Conservation (phyloP, 139 green algal genomes). For the Chlamydomonas urium region DNA sequence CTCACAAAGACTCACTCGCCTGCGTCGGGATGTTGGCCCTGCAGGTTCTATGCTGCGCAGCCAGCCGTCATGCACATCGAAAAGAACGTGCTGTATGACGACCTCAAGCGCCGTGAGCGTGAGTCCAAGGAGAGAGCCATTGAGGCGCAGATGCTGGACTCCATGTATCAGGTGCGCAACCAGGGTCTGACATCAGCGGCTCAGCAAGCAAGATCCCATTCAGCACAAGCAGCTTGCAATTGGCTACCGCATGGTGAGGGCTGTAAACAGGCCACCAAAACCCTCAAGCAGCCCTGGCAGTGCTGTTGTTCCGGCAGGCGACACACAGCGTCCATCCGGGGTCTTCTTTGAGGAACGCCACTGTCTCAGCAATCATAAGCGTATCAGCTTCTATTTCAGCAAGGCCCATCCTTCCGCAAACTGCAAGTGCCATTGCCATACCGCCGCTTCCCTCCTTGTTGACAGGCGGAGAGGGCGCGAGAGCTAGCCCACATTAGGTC, state of each 20-base stretch:
- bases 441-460: too few relatives aligned
- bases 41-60: conserved; percentile 57
- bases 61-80: conserved; percentile 26
- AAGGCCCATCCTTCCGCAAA: too few relatives aligned
- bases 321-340: too few relatives aligned
- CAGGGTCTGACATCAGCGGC: background rate
- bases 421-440: too few relatives aligned
- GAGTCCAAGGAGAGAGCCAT: conserved; percentile 39
- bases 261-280: too few relatives aligned
- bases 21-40: background rate
- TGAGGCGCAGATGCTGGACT: conserved; percentile 50
- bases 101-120: conserved; percentile 40
- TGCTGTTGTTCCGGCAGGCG: too few relatives aligned
- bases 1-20: background rate
- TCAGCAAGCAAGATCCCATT: background rate
- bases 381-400: too few relatives aligned
- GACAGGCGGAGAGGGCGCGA: conserved; percentile 31
- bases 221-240: too few relatives aligned
- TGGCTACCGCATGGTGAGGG: too few relatives aligned
- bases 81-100: conserved; percentile 40
- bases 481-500: conserved; percentile 33
- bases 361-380: too few relatives aligned
- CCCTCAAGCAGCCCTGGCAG: too few relatives aligned
- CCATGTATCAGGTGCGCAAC: conserved; percentile 46
- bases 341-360: too few relatives aligned